Percentiles rank a stretch among this genome's conserved stretches.
Evolutionary conservation across 2,329 filamentous ascomycete genomes (phyloP).

Genomic region (Elsinoe necatrix): DNA sequence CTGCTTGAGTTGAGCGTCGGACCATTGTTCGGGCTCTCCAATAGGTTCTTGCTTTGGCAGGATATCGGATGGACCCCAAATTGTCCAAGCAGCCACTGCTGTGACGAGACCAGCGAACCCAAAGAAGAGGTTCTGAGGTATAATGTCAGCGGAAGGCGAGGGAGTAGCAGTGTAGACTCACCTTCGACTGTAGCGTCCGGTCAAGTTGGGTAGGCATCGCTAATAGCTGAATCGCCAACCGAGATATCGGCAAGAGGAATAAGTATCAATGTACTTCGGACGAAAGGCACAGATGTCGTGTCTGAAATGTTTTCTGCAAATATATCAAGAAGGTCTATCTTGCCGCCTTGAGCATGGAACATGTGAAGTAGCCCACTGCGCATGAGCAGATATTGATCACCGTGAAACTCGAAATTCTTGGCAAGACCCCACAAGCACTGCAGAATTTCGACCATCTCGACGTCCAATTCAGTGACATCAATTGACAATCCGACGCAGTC

Average conservation of each 20-base stretch:
- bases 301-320: too few relatives aligned
- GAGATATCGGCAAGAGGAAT: too few relatives aligned
- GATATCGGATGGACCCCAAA: slow-evolving; percentile 70
- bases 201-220: slow-evolving; percentile 42
- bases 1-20: slow-evolving; percentile 64
- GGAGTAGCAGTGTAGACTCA: slow-evolving; percentile 16
- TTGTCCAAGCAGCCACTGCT: slow-evolving; percentile 71
- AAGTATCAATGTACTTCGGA: too few relatives aligned
- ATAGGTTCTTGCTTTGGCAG: slow-evolving; percentile 54
- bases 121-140: slow-evolving; percentile 34
- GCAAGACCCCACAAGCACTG: slow-evolving; percentile 11
- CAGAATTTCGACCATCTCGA: slow-evolving; percentile 14
- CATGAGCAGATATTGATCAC: not conserved
- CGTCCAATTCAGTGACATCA: not conserved
- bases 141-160: not conserved
- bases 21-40: slow-evolving; percentile 62
- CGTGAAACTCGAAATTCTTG: slow-evolving; percentile 10
- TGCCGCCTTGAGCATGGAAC: not conserved
- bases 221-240: not conserved
- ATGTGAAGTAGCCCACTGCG: not conserved
- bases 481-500: slow-evolving; percentile 6
- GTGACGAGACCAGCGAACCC: slow-evolving; percentile 76
- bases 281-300: too few relatives aligned
- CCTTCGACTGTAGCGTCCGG: slow-evolving; percentile 38
- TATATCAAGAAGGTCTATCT: too few relatives aligned